Evolutionary conservation across 106 monocot species (phyloP).

Genomic region (Platanthera zijinensis): DNA sequence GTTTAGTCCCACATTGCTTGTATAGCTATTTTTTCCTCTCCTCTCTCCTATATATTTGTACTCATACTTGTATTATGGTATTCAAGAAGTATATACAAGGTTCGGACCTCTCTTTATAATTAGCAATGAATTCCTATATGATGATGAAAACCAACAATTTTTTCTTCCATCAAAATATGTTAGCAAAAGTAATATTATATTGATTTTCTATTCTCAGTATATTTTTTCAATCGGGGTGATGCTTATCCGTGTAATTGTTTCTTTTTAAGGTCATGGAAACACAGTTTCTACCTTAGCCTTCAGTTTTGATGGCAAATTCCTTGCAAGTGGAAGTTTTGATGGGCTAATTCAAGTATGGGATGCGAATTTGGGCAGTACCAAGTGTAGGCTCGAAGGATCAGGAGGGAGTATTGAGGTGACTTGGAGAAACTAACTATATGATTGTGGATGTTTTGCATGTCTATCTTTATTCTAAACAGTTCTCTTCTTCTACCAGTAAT

Average conservation of each 20-base stretch:
- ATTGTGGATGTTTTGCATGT: not conserved
- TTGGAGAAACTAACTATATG: not conserved
- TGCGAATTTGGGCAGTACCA: constrained; percentile 21
- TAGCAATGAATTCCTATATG: not conserved
- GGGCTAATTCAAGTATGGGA: constrained; percentile 81
- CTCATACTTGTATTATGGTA: too few species aligned
- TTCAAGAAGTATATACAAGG: too few species aligned
- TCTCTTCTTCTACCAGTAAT: not conserved
- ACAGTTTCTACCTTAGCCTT: constrained; percentile 68
- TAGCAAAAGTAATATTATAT: not conserved
- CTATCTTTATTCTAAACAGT: not conserved
- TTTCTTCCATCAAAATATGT: not conserved
- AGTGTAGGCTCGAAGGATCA: constrained; percentile 65
- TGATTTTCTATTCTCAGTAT: not conserved
- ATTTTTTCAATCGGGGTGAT: not conserved
- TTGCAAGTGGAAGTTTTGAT: constrained; percentile 89
- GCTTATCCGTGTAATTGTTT: not conserved
- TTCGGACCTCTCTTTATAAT: too few species aligned
- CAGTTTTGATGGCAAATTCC: constrained; percentile 70
- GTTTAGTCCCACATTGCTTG: too few species aligned
- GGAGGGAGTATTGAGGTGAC: constrained; percentile 68
- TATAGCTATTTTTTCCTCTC: too few species aligned
- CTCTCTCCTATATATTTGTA: too few species aligned
- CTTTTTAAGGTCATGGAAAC: constrained; percentile 56
- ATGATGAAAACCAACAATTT: not conserved